Evolutionary conservation across 2,329 filamentous ascomycete species (phyloP), one percentile per base, ranked within the genome.

Genomic region (Cercospora sesami): DNA sequence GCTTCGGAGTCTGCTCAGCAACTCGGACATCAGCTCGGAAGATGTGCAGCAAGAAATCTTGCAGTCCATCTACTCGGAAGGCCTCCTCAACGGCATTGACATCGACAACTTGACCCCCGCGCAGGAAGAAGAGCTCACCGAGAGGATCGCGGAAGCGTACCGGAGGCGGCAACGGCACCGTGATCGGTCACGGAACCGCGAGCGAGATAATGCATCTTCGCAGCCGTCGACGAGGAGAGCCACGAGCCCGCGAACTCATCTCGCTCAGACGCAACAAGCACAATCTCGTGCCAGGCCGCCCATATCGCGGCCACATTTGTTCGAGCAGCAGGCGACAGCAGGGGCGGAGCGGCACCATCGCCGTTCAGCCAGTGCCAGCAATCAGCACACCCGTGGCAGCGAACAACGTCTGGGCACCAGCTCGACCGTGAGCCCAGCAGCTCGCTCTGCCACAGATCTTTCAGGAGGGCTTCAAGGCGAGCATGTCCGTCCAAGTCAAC

Each of bases 41-140:
- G 91, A 94, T 72, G 90, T 96, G 74, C 91, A 97, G 77, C 88
- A 91, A 68, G 93, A 97, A 77, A 96, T 97, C 68, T 87, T 96
- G 72, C 87, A 92, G 53, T 93, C 96, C 77, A 97, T 96, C 68
- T 86, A 94, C 73, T 90, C 94, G 71, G 93, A 97, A 76, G 93
- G 94, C 0, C 81, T 97, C 21, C 80, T 97, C 36, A 92, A 97
- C 74, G 94, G 93, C 18, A 88, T 97, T 58, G 94, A 97, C 76
- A 82, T 97, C 65, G 91, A 95, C 74, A 94, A 94, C 71, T 89
- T 97, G 64, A 93, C 94, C 70, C 85, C 93, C 16, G 87, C 84
- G 60, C 91, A 93, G 75, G 93, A 97, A 76, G 93, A 97, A 75
- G 92, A 96, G 75, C 87, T 98, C 16, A 96, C 92, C 71, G 91